Conservation (phyloP, 2,329 filamentous ascomycete species). For the Botrytis fabae region DNA sequence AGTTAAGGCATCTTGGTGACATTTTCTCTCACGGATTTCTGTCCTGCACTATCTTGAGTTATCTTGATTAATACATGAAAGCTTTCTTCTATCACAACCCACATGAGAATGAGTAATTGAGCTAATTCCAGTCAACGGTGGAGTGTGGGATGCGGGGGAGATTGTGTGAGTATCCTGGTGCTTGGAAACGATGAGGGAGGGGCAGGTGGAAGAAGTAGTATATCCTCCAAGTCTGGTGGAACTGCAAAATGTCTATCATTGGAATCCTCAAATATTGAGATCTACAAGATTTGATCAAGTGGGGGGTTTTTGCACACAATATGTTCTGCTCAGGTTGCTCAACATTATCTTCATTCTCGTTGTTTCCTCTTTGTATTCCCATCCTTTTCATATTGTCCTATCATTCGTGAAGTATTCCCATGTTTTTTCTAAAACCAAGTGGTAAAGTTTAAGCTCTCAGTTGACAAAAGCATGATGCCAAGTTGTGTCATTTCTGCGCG, state of each 20-base stretch:
- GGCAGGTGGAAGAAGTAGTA: not conserved
- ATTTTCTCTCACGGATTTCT: not conserved
- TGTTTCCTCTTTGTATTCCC: constrained; percentile 9
- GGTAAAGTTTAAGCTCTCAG: not conserved
- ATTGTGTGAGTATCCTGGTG: not conserved
- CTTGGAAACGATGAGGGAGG: not conserved
- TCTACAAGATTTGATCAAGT: not conserved
- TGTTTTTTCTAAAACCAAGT: constrained; percentile 2
- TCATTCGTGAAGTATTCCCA: not conserved
- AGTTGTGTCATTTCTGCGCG: not conserved
- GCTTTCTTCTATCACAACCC: not conserved
- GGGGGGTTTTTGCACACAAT: not conserved
- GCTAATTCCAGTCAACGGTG: not conserved
- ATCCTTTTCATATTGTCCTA: not conserved
- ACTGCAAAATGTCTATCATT: not conserved
- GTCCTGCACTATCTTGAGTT: not conserved
- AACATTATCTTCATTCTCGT: constrained; percentile 22
- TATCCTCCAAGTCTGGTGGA: not conserved
- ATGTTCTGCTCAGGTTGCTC: constrained; percentile 7
- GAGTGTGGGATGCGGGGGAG: not conserved
- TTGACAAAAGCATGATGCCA: not conserved
- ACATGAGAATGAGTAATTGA: not conserved
- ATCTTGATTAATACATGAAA: not conserved
- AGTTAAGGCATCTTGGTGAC: not conserved
- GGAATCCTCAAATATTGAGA: not conserved